Evolutionary conservation across 2,329 filamentous ascomycete species (phyloP).

Genomic region (Diaporthe destruens): DNA sequence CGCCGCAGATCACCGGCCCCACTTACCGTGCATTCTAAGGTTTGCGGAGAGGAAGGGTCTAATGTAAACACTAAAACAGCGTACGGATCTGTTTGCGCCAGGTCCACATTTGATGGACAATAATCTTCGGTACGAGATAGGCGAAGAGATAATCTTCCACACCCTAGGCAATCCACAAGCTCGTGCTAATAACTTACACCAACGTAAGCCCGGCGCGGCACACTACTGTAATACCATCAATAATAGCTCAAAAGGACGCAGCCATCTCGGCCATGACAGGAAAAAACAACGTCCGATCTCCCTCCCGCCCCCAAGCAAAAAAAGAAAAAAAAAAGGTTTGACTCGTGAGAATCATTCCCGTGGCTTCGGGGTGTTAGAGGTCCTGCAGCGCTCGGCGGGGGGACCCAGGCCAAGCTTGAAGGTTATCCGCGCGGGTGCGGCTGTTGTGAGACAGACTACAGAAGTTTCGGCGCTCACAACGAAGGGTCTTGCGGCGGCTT

Average conservation of each 20-base stretch:
- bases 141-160: not conserved
- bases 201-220: too few species aligned
- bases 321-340: too few species aligned
- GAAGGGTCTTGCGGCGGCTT: not conserved
- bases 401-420: not conserved
- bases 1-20: not conserved
- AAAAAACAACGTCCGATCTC: not conserved
- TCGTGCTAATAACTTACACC: too few species aligned
- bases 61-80: not conserved
- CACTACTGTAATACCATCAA: too few species aligned
- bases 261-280: not conserved
- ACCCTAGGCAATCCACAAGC: too few species aligned
- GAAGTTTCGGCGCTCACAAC: not conserved
- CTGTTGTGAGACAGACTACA: conserved; percentile 2
- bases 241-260: not conserved
- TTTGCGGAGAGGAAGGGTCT: not conserved
- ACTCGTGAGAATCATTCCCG: not conserved
- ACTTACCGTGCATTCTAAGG: too few species aligned
- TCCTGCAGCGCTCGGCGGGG: conserved; percentile 5
- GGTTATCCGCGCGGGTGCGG: not conserved
- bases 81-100: not conserved
- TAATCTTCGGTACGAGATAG: not conserved
- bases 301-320: too few species aligned
- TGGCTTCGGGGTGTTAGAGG: conserved; percentile 4
- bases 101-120: not conserved